phyloP scores from a whole-genome alignment of 345 rosid genomes.

The Heritiera littoralis region DNA sequence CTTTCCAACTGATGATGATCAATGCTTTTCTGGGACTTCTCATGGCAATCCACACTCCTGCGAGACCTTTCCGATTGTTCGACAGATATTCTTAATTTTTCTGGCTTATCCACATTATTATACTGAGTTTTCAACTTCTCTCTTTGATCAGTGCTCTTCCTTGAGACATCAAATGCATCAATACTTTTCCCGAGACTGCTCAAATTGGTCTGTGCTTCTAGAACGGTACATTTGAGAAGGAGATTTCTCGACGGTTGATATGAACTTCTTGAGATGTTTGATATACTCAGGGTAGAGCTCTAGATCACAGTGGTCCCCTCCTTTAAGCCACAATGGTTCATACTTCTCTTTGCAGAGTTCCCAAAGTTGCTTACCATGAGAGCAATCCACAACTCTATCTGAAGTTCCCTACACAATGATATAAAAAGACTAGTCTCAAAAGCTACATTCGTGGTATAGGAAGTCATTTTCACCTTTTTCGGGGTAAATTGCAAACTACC shows the following conservation, averaged over 20 bases:
- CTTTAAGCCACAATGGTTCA: conserved; percentile 94
- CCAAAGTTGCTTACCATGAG: conserved; percentile 96
- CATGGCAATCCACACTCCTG: conserved; percentile 90
- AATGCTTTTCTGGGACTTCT: conserved; percentile 71
- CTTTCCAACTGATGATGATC: conserved; percentile 76
- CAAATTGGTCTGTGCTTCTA: conserved; percentile 58
- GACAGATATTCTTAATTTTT: conserved; percentile 54
- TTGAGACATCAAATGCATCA: conserved; percentile 59
- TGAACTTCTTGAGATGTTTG: conserved; percentile 91
- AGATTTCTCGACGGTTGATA: conserved; percentile 80
- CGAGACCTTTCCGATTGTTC: conserved; percentile 75
- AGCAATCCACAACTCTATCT: conserved; percentile 93
- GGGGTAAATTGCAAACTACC: not conserved
- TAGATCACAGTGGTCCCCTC: conserved; percentile 88
- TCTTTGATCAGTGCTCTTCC: conserved; percentile 82
- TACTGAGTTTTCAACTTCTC: conserved; percentile 64
- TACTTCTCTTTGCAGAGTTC: conserved; percentile 87
- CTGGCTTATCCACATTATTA: conserved; percentile 52
- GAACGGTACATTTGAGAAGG: conserved; percentile 65
- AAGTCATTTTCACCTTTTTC: not conserved
- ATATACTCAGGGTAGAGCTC: conserved; percentile 85
- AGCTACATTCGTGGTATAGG: not conserved
- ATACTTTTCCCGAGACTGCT: conserved; percentile 58
- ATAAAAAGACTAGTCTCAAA: not conserved
- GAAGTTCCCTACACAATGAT: conserved; percentile 70